Percentiles rank a stretch among this genome's conserved stretches.
phyloP scores from a whole-genome alignment of 257 asterid species.

The Avicennia marina region DNA sequence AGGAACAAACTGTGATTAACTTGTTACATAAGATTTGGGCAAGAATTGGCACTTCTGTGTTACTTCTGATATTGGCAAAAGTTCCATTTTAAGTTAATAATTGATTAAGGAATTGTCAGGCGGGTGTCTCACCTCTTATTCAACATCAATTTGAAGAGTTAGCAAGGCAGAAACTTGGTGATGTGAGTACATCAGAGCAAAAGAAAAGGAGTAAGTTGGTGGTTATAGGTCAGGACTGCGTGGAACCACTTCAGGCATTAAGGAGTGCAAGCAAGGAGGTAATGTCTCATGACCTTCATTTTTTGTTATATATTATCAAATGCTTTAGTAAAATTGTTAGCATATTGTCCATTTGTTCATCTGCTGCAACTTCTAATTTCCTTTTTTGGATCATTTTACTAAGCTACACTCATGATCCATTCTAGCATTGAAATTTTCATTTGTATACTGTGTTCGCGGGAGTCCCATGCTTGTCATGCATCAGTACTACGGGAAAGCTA shows the following conservation, averaged over 20 bases:
- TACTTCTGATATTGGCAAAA: neutral
- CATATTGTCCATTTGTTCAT: too few species aligned
- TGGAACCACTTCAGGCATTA: constrained; percentile 96
- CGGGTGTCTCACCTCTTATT: constrained; percentile 81
- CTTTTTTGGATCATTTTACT: too few species aligned
- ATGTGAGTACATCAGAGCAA: constrained; percentile 28
- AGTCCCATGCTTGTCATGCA: too few species aligned
- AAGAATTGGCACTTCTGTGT: neutral
- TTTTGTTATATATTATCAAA: neutral
- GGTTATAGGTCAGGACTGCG: constrained; percentile 87
- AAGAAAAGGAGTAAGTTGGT: constrained; percentile 55
- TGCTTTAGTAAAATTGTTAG: neutral
- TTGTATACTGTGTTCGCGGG: too few species aligned
- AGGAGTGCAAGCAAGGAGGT: constrained; percentile 47
- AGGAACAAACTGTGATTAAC: too few species aligned
- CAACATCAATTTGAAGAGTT: constrained; percentile 80
- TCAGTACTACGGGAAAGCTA: constrained; percentile 80
- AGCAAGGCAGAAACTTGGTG: constrained; percentile 39
- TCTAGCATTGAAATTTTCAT: too few species aligned
- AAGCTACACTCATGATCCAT: too few species aligned
- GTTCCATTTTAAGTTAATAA: neutral
- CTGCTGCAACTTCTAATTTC: too few species aligned
- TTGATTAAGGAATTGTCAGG: constrained; percentile 38
- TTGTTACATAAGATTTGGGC: neutral
- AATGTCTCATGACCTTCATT: constrained; percentile 1